Evolutionary conservation across 2,329 filamentous ascomycete genomes (phyloP), one percentile per base, ranked within the genome.

Genomic region (Pseudogymnoascus sp.): DNA sequence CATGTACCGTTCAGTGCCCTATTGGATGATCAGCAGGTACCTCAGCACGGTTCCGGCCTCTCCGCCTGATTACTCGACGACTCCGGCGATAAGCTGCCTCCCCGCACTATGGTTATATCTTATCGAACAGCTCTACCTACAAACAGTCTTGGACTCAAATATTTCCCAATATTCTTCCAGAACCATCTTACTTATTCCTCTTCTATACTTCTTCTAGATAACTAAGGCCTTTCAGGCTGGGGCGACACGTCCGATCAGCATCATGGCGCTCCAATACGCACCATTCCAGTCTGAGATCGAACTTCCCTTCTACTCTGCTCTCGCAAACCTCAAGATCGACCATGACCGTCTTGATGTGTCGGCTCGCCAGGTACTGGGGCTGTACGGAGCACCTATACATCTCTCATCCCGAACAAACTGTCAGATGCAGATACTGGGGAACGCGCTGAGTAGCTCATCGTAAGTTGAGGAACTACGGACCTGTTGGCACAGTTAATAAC

Each of bases 261-360:
- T 15, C 25, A 71, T 71, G 71, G 69, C 71, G 62, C 80, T 90
- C 74, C 85, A 88, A 78, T 99, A 92, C 76, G 91, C 91, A 64
- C 88, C 93, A 0, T 97, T 96, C 80, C 85, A 88, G 41, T 96
- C 93, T 58, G 91, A 97, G 77, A 92, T 97, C 72, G 94, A 99
- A 74, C 82, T 97, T 44, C 91, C 92, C 48, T 99, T 99, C 76
- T 99, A 97, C 74, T 89, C 90, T 51, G 88, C 91, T 4, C 84
- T 99, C n/a, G 94, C 95, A 64, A 86, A 88, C 5, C 89, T 89
- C 67, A 99, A 99, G 78, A 91, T 99, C 73, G 92, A 97, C 74
- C 88, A 96, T 82, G 94, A 97, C 78, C 96, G 92, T 77, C 90
- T 99, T 60, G 90, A 97, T 78, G 93, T 96, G 75, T 96, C 92